phyloP scores from a whole-genome alignment of 208 protist genomes.

The Trypanosoma platydactyli region DNA sequence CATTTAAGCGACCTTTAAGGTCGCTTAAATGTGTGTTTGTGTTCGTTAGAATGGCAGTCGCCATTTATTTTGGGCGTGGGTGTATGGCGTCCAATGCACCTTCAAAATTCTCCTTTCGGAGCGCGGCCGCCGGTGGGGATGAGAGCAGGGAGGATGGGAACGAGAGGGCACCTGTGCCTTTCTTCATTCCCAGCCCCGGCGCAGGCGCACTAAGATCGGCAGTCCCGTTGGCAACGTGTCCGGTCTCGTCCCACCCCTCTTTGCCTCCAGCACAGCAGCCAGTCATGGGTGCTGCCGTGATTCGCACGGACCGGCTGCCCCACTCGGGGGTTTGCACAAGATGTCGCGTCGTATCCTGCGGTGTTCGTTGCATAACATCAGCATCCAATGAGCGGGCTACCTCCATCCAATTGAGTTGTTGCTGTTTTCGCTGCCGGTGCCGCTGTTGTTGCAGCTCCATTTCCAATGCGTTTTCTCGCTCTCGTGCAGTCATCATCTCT shows the following conservation, averaged over 20 bases:
- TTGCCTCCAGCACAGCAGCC: neutral
- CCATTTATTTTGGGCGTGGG: neutral
- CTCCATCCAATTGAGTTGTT: neutral
- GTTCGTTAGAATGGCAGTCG: too few relatives aligned
- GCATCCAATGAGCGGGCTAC: neutral
- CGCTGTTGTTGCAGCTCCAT: neutral
- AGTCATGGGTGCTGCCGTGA: neutral
- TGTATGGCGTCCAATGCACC: slow-evolving; percentile 3
- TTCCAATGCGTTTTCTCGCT: slow-evolving; percentile 14
- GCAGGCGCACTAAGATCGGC: neutral
- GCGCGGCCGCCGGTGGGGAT: neutral
- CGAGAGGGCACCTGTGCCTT: neutral
- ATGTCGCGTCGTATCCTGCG: neutral
- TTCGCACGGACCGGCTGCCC: neutral
- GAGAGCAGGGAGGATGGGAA: neutral
- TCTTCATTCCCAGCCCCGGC: neutral
- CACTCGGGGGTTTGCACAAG: slow-evolving; percentile 2
- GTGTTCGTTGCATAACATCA: neutral
- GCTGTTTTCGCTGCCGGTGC: slow-evolving; percentile 1
- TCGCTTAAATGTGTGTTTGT: too few relatives aligned
- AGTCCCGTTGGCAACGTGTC: neutral
- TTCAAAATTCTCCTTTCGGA: slow-evolving; percentile 18
- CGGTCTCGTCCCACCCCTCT: neutral
- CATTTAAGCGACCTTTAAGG: too few relatives aligned
- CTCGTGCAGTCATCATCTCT: slow-evolving; percentile 8